phyloP scores from a whole-genome alignment of 441 rosid species.

The Erodium chrysanthum region DNA sequence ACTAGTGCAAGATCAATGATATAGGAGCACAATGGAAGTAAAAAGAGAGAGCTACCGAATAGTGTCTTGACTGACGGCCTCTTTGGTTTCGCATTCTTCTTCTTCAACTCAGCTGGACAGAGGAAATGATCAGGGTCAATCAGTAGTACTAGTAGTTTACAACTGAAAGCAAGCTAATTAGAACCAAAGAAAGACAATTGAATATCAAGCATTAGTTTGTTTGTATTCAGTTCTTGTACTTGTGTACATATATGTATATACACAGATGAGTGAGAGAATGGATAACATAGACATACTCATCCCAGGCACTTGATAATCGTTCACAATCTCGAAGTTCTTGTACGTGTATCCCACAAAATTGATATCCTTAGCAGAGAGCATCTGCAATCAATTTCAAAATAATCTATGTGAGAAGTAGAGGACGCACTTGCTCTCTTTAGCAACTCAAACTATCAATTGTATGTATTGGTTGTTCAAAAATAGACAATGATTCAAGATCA shows the following conservation, averaged over 20 bases:
- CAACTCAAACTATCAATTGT: not conserved
- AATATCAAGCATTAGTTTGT: not conserved
- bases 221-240: no score
- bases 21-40: no score
- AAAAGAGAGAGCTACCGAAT: no score
- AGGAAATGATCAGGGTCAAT: not conserved
- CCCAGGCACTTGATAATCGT: conserved; percentile 55
- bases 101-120: conserved; percentile 66
- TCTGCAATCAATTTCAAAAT: no score
- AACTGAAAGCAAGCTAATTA: no score
- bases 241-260: no score
- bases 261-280: not conserved
- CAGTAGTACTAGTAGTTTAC: no score
- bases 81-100: conserved; percentile 77
- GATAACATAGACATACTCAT: conserved; percentile 29
- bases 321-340: conserved; percentile 58
- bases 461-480: not conserved
- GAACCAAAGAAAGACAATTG: not conserved
- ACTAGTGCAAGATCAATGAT: no score
- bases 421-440: not conserved
- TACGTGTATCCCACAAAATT: no score
- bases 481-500: not conserved
- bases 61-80: conserved; percentile 91
- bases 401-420: not conserved
- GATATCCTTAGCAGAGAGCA: conserved; percentile 59